Evolutionary conservation across 2,329 filamentous ascomycete genomes (phyloP).

Genomic region (Ceratocystis lukuohia): DNA sequence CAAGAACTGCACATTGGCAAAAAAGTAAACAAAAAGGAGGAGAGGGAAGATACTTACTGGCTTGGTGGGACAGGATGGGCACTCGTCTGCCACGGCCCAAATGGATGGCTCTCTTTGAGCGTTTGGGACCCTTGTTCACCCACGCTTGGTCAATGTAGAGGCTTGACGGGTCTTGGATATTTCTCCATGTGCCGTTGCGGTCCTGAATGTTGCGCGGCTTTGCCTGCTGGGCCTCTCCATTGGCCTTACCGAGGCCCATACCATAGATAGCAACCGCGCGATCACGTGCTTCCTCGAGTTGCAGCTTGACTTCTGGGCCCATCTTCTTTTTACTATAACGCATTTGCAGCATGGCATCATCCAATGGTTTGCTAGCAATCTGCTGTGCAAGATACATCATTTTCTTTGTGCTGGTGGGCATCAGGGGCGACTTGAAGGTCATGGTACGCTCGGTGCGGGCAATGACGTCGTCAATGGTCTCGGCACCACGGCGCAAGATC

Average conservation of each 20-base stretch:
- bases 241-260: constrained; percentile 59
- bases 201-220: constrained; percentile 46
- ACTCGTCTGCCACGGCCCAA: constrained; percentile 63
- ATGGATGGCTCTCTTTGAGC: constrained; percentile 46
- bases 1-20: not conserved
- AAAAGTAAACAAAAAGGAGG: not conserved
- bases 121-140: constrained; percentile 65
- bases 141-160: constrained; percentile 90
- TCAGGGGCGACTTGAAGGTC: constrained; percentile 49
- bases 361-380: constrained; percentile 83
- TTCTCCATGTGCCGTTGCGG: constrained; percentile 60
- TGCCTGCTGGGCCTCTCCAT: constrained; percentile 21
- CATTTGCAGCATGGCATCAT: constrained; percentile 91
- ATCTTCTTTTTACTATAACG: constrained; percentile 89
- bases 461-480: constrained; percentile 51
- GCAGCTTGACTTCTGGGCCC: constrained; percentile 62
- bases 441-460: constrained; percentile 47
- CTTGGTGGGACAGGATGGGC: constrained; percentile 55
- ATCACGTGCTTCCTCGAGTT: constrained; percentile 70
- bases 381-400: constrained; percentile 73
- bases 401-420: constrained; percentile 88
- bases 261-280: constrained; percentile 64
- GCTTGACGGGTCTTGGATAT: constrained; percentile 58
- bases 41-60: constrained; percentile 45
- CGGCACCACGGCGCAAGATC: constrained; percentile 41